Percentiles rank a stretch among this genome's conserved stretches.
phyloP scores from a whole-genome alignment of 352 stramenopile species.

The Phytopythium boreale region DNA sequence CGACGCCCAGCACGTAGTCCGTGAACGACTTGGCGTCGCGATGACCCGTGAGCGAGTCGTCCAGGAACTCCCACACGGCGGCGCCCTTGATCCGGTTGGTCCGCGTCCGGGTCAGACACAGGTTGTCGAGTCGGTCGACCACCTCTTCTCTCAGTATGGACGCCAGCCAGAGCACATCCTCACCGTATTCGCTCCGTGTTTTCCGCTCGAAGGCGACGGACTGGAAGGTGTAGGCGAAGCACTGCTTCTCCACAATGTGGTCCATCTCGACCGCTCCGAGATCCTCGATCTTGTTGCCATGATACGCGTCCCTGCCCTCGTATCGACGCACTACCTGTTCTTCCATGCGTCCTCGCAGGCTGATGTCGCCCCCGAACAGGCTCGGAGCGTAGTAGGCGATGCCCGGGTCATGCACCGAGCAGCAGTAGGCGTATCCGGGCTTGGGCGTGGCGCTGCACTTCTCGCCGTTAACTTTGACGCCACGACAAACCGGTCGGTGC shows the following conservation, averaged over 20 bases:
- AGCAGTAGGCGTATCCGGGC: conserved; percentile 32
- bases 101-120: conserved; percentile 34
- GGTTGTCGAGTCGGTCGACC: conserved; percentile 26
- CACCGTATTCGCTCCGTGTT: background rate
- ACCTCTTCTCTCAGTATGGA: conserved; percentile 20
- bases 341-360: no score
- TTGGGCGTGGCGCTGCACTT: conserved; percentile 12
- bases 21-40: conserved; percentile 17
- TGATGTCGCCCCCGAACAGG: conserved; percentile 23
- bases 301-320: conserved; percentile 30
- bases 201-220: conserved; percentile 9
- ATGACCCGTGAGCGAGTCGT: conserved; percentile 36
- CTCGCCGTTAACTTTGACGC: conserved; percentile 7
- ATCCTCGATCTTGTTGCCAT: conserved; percentile 22
- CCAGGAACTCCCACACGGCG: conserved; percentile 35
- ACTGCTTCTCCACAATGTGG: conserved; percentile 48
- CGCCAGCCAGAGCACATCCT: conserved; percentile 19
- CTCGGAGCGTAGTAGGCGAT: conserved; percentile 23
- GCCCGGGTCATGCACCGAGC: conserved; percentile 27
- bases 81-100: conserved; percentile 44
- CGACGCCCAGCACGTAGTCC: conserved; percentile 20
- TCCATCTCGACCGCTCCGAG: conserved; percentile 27
- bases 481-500: conserved; percentile 15
- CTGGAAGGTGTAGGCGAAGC: conserved; percentile 32
- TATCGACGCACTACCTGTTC: conserved; percentile 15